Conservation (phyloP, 2,329 filamentous ascomycete genomes). For the Neofusicoccum ribis region DNA sequence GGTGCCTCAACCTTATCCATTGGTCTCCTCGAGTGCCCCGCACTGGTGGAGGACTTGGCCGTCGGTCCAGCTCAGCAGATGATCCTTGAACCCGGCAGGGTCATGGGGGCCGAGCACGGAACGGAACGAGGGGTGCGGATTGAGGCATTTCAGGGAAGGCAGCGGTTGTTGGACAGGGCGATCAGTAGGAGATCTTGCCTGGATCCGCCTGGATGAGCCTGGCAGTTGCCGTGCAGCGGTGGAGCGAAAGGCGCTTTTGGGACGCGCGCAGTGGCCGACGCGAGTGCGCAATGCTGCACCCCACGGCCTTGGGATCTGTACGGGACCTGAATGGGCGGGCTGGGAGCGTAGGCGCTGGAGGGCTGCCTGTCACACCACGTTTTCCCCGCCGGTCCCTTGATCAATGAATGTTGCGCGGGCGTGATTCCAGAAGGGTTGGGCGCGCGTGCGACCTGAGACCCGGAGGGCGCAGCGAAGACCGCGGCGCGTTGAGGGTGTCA, state of each 20-base stretch:
- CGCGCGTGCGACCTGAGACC: slow-evolving; percentile 3
- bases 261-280: not conserved
- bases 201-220: slow-evolving; percentile 13
- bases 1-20: slow-evolving; percentile 4
- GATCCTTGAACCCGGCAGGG: not conserved
- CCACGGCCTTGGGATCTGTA: not conserved
- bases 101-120: slow-evolving; percentile 6
- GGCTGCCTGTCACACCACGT: slow-evolving; percentile 14
- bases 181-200: slow-evolving; percentile 18
- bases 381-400: not conserved
- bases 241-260: not conserved
- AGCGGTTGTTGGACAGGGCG: slow-evolving; percentile 4
- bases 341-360: not conserved
- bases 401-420: not conserved
- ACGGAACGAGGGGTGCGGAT: slow-evolving; percentile 1
- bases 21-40: not conserved
- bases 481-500: not conserved
- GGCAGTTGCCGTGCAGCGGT: not conserved
- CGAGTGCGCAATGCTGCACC: slow-evolving; percentile 16
- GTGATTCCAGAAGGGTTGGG: not conserved
- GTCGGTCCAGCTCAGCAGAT: slow-evolving; percentile 10
- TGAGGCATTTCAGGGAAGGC: slow-evolving; percentile 12
- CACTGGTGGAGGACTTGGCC: not conserved
- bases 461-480: slow-evolving; percentile 7
- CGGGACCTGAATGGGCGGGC: slow-evolving; percentile 5